Percentiles rank a stretch among this genome's conserved stretches.
Conservation (phyloP, 345 rosid species). For the Acer negundo region DNA sequence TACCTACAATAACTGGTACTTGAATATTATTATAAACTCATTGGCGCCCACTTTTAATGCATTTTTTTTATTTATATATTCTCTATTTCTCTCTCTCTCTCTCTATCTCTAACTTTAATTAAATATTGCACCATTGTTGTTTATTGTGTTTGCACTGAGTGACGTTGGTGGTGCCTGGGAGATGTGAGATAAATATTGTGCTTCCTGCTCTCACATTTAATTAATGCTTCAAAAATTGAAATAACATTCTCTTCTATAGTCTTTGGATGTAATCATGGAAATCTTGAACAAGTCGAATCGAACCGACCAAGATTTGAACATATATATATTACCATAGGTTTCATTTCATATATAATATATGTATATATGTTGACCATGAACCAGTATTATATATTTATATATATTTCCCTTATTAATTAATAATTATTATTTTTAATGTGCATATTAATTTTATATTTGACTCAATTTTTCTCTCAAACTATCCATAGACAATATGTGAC, state of each 20-base stretch:
- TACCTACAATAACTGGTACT: background rate
- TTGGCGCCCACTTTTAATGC: background rate
- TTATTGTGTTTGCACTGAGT: background rate
- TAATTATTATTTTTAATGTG: background rate
- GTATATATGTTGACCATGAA: background rate
- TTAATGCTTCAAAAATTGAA: background rate
- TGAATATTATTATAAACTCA: background rate
- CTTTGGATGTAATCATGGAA: background rate
- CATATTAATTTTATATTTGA: too few species aligned
- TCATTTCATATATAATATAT: too few species aligned
- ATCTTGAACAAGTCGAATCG: background rate
- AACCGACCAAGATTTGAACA: background rate
- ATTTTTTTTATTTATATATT: background rate
- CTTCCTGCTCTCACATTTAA: background rate
- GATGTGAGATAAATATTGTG: background rate
- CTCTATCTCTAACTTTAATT: background rate
- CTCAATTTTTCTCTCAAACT: background rate
- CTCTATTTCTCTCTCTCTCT: too few species aligned
- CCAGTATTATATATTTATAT: background rate
- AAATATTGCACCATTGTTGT: background rate
- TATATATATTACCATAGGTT: too few species aligned
- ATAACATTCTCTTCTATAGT: background rate
- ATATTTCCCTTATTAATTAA: too few species aligned
- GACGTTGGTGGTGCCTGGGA: background rate
- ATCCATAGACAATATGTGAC: background rate